These are phyloP conservation scores for Boletus austroedulis DNA, from an alignment of 1,284 basidiomycete species.

Conservation along the genomic window DNA sequence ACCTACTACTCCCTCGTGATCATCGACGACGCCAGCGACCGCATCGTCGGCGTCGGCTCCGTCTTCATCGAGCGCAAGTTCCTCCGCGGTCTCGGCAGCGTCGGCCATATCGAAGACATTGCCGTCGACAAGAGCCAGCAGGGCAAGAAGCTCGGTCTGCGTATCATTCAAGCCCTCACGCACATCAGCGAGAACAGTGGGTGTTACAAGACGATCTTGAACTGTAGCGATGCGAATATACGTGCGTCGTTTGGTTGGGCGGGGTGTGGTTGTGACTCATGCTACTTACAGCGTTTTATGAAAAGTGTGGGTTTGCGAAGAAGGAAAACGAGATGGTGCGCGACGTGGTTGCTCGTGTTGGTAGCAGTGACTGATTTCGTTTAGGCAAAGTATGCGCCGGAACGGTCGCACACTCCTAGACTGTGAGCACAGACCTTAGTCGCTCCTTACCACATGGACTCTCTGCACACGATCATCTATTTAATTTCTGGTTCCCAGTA, in stretches of 20 bases:
- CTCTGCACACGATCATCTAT: not conserved
- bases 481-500: conserved; percentile 4
- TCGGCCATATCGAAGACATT: conserved; percentile 98
- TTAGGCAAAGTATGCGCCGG: conserved; percentile 55
- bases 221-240: conserved; percentile 89
- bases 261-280: conserved; percentile 13
- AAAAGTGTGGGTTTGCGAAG: conserved; percentile 90
- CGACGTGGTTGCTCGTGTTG: not conserved
- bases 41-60: conserved; percentile 82
- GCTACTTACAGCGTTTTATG: conserved; percentile 83
- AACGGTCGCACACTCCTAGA: conserved; percentile 40
- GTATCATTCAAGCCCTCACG: conserved; percentile 84
- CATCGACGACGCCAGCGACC: conserved; percentile 70
- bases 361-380: conserved; percentile 5
- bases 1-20: conserved; percentile 89
- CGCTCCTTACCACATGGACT: conserved; percentile 12
- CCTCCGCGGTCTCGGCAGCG: conserved; percentile 72
- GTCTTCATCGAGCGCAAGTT: conserved; percentile 94
- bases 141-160: conserved; percentile 86
- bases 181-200: conserved; percentile 73
- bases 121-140: conserved; percentile 86
- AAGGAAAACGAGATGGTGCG: conserved; percentile 88
- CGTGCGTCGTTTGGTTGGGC: conserved; percentile 51
- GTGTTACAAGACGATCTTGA: conserved; percentile 95
- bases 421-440: conserved; percentile 25